Evolutionary conservation across 1,139 yeast species (phyloP), one percentile per base, ranked within the genome.

Genomic region (Geotrichum citri-aurantii): DNA sequence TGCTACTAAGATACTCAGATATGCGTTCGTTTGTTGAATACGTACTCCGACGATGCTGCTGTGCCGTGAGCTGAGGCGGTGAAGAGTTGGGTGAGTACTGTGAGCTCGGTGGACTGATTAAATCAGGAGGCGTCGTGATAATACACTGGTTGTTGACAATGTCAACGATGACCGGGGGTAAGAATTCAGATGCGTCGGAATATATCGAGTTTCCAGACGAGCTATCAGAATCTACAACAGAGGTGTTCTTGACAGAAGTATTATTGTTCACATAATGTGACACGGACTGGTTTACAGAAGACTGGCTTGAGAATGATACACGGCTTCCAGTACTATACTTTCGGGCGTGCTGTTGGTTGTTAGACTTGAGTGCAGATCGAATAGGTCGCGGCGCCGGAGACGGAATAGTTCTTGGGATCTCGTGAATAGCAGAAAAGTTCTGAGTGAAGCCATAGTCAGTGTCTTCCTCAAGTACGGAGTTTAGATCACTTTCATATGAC

Each of bases 391-490:
- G 71, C 7, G 69, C 71, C 46, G 58, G 62, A 54, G 66, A 67
- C 37, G 58, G 58, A 14, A 59, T 48, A 1, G 52, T 26, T 11
- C 56, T 52, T 1, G 48, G 49, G 21, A 50, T 27, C 19, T 49
- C 58, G 8, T 59, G 57, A 14, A 47, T 50, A 2, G 56, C 50
- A 1, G 53, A 23, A 6, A 50, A 37, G 17, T 37, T 37, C 21
- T 37, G 19, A 3, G 21, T 37, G 10, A 37, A 37, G 21, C 44
- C 14, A 8, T 37, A 37, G 10, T 37, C 7, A 8, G 8, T 37
- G 10, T 63, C 69, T 52, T 70, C 73, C 62, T 73, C 76, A 21
- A 65, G 64, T 24, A 72, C 75, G 1, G 73, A 68, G 51, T 68
- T 68, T 55, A 73, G 63, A 56, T 73, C 76, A 24, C 69, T 64